phyloP scores from a whole-genome alignment of 108 stramenopile genomes.

The Pelagomonas calceolata region DNA sequence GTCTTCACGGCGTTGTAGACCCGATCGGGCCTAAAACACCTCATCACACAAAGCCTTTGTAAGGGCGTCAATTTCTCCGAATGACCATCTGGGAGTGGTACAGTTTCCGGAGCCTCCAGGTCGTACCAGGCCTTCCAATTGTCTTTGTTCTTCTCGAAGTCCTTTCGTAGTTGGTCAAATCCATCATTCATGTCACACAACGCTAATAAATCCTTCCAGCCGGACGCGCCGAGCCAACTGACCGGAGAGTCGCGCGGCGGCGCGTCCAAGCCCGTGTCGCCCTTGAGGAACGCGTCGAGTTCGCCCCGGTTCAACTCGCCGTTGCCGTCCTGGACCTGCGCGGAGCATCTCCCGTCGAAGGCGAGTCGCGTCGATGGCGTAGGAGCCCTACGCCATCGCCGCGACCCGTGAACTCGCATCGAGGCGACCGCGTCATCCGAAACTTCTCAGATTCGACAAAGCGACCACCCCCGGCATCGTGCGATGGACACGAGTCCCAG shows the following conservation, averaged over 20 bases:
- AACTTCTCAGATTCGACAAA: no score
- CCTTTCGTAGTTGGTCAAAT: background rate
- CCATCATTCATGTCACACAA: background rate
- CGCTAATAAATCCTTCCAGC: conserved; percentile 51
- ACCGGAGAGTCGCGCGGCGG: conserved; percentile 7
- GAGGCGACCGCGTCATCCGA: no score
- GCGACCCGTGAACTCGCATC: no score
- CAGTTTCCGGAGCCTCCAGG: conserved; percentile 47
- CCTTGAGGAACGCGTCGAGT: conserved; percentile 59
- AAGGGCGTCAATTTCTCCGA: conserved; percentile 21
- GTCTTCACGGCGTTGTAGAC: conserved; percentile 57
- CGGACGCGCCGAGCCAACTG: conserved; percentile 36
- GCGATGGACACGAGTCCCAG: no score
- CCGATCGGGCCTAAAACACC: conserved; percentile 52
- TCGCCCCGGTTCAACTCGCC: conserved; percentile 30
- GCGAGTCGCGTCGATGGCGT: no score
- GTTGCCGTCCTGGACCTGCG: conserved; percentile 45
- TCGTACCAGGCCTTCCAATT: conserved; percentile 56
- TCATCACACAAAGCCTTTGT: conserved; percentile 37
- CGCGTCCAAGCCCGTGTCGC: conserved; percentile 45
- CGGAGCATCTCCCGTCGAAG: no score
- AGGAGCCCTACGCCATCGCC: no score
- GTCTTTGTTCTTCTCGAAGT: background rate
- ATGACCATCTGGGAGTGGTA: conserved; percentile 29
- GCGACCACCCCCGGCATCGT: no score